Evolutionary conservation across 148 eudicot species (phyloP).

Genomic region (Mesembryanthemum crystallinum): DNA sequence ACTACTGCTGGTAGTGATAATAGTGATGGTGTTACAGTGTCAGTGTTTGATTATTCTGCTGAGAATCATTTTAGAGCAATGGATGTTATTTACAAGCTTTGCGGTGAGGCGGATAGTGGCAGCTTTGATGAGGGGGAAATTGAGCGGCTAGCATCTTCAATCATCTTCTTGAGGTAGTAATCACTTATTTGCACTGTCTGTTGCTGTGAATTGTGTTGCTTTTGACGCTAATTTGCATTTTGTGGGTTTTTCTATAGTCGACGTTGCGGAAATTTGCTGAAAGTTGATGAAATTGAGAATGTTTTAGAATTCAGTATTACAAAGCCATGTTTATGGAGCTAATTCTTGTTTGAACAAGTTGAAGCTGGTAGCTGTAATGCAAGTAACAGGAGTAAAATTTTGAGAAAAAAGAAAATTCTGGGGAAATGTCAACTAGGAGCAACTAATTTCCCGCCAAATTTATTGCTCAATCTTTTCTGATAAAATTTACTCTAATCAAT

Average conservation of each 20-base stretch:
- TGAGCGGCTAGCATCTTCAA: slow-evolving; percentile 45
- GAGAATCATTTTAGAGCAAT: slow-evolving; percentile 58
- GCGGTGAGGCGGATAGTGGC: slow-evolving; percentile 33
- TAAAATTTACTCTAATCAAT: too few relatives aligned
- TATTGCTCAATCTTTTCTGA: too few relatives aligned
- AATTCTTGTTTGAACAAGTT: not conserved
- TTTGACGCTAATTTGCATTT: not conserved
- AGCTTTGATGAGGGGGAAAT: slow-evolving; percentile 41
- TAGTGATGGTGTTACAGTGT: slow-evolving; percentile 35
- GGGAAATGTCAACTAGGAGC: not conserved
- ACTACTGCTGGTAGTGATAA: not conserved
- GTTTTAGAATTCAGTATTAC: not conserved
- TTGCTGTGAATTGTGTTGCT: slow-evolving; percentile 2
- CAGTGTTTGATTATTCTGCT: slow-evolving; percentile 45
- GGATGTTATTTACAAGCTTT: slow-evolving; percentile 42
- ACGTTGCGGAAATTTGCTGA: not conserved
- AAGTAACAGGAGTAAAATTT: not conserved
- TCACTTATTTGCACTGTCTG: not conserved
- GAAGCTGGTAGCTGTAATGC: not conserved
- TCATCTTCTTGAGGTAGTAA: slow-evolving; percentile 66
- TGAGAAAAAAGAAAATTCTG: not conserved
- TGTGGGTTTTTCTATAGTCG: not conserved
- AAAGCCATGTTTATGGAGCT: not conserved
- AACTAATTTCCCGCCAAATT: not conserved
- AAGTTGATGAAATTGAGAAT: not conserved